Evolutionary conservation across 2,329 filamentous ascomycete species (phyloP).

Genomic region (Diplodia scrobiculata): DNA sequence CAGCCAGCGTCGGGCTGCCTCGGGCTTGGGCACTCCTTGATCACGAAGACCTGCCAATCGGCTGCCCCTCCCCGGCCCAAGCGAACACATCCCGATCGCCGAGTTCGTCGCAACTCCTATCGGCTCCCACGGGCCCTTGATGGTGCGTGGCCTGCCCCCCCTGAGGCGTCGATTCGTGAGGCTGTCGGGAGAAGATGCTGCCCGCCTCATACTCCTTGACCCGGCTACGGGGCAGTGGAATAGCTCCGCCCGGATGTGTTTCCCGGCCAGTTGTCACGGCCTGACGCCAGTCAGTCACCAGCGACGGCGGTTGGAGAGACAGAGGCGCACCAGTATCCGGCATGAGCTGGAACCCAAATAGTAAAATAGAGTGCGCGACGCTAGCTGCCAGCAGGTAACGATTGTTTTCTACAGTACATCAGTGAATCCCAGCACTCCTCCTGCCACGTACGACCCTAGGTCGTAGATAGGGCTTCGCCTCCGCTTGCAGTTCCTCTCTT

Average conservation of each 20-base stretch:
- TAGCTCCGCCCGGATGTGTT: neutral
- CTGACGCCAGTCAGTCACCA: too few species aligned
- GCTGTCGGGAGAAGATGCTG: neutral
- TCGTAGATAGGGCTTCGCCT: neutral
- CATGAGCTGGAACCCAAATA: too few species aligned
- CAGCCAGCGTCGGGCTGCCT: neutral
- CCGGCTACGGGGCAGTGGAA: neutral
- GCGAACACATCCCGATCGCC: neutral
- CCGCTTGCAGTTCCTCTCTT: neutral
- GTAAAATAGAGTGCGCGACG: too few species aligned
- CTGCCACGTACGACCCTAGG: neutral
- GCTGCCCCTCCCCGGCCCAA: neutral
- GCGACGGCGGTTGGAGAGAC: too few species aligned
- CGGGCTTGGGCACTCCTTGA: too few species aligned
- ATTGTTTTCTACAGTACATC: too few species aligned
- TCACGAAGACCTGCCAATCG: neutral
- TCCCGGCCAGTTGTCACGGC: neutral
- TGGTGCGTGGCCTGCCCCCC: neutral
- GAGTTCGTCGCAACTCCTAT: neutral
- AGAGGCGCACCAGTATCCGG: too few species aligned
- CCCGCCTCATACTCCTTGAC: neutral
- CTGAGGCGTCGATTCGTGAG: slow-evolving; percentile 2
- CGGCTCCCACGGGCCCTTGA: neutral
- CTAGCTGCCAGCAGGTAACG: too few species aligned
- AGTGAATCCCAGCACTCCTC: too few species aligned